Conservation (phyloP, 225 moss, liverwort and hornwort genomes). For the Takakia lepidozioides region DNA sequence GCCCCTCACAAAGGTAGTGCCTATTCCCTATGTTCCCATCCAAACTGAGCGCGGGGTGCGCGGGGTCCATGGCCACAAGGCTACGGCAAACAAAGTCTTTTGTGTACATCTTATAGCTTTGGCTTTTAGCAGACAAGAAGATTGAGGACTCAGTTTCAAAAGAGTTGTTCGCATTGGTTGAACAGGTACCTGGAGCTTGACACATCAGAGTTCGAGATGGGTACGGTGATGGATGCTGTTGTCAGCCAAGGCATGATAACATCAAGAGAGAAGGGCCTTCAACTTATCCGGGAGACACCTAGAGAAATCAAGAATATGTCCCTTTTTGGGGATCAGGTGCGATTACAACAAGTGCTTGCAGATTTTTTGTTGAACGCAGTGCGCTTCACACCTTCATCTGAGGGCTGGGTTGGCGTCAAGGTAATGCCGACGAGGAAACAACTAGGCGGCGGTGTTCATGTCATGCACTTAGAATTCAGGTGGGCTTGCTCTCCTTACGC, state of each 20-base stretch:
- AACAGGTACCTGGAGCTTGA: conserved; percentile 46
- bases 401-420: conserved; percentile 63
- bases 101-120: too few relatives aligned
- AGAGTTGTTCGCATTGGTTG: too few relatives aligned
- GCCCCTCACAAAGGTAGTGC: too few relatives aligned
- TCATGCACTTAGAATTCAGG: conserved; percentile 50
- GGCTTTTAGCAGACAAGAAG: too few relatives aligned
- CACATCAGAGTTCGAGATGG: conserved; percentile 44
- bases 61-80: too few relatives aligned
- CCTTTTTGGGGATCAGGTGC: conserved; percentile 52
- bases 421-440: conserved; percentile 42
- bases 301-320: conserved; percentile 45
- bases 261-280: conserved; percentile 51
- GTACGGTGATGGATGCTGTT: conserved; percentile 50
- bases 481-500: neutral
- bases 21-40: too few relatives aligned
- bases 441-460: conserved; percentile 36
- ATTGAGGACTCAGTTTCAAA: too few relatives aligned
- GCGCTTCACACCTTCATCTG: conserved; percentile 54
- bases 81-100: too few relatives aligned
- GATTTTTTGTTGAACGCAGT: conserved; percentile 43
- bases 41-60: too few relatives aligned
- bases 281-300: conserved; percentile 51
- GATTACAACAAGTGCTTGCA: conserved; percentile 50
- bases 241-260: conserved; percentile 52